Evolutionary conservation across 345 rosid genomes (phyloP).

Genomic region (Eucalyptus marginata): DNA sequence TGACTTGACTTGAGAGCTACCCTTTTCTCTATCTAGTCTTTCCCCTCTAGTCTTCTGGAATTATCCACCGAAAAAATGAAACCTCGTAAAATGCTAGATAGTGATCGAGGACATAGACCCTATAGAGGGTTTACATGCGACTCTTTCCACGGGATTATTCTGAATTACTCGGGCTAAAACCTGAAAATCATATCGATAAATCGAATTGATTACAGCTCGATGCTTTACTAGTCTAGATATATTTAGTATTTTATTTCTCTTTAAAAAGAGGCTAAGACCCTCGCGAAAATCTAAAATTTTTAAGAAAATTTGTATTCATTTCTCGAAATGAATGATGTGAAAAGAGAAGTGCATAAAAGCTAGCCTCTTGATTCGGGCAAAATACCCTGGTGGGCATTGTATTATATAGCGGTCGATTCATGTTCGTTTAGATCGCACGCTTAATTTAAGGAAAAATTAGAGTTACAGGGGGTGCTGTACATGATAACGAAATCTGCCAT

Average conservation of each 20-base stretch:
- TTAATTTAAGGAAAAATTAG: neutral
- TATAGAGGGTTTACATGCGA: neutral
- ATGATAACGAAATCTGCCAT: neutral
- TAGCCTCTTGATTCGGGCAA: neutral
- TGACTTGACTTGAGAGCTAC: neutral
- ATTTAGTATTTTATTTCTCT: neutral
- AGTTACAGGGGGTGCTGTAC: neutral
- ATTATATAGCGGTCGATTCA: accelerated
- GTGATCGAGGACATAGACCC: neutral
- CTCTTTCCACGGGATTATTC: neutral
- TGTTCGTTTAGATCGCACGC: neutral
- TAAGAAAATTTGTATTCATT: no score
- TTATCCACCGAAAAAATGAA: neutral
- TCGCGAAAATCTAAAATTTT: accelerated
- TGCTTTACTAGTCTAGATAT: accelerated
- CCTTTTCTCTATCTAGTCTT: neutral
- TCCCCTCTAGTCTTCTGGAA: neutral
- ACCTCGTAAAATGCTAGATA: neutral
- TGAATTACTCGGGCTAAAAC: neutral
- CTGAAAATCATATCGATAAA: accelerated
- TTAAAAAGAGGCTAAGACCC: neutral
- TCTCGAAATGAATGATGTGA: no score
- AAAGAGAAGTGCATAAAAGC: no score
- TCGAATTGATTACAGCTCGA: accelerated
- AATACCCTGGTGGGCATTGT: neutral